These are phyloP conservation scores for Hymenoscyphus occultus DNA, from an alignment of 2,329 filamentous ascomycete genomes.

Conservation along the genomic window DNA sequence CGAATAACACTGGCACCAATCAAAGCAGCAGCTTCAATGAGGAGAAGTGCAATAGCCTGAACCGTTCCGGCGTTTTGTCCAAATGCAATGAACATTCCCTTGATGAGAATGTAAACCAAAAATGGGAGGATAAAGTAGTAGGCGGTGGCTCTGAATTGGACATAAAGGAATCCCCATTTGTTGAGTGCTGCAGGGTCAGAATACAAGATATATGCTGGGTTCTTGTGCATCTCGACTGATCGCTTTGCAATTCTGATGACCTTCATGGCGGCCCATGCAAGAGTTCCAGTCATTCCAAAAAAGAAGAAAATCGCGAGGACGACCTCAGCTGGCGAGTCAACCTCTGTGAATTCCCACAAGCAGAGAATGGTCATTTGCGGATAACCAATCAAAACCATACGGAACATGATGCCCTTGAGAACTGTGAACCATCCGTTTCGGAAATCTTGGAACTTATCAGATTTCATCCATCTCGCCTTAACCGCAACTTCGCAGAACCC, in stretches of 20 bases:
- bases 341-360: conserved; percentile 87
- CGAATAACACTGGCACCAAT: conserved; percentile 76
- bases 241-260: conserved; percentile 85
- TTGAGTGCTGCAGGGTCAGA: conserved; percentile 91
- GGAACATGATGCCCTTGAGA: conserved; percentile 90
- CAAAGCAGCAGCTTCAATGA: conserved; percentile 77
- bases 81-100: conserved; percentile 84
- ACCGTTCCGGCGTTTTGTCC: conserved; percentile 67
- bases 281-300: conserved; percentile 71
- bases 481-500: conserved; percentile 72
- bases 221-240: conserved; percentile 88
- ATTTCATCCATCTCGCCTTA: conserved; percentile 74
- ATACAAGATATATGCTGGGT: conserved; percentile 94
- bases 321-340: conserved; percentile 81
- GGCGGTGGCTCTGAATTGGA: conserved; percentile 91
- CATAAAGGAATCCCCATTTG: conserved; percentile 98
- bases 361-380: conserved; percentile 87
- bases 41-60: conserved; percentile 77
- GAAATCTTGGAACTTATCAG: conserved; percentile 88
- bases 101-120: conserved; percentile 76
- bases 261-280: conserved; percentile 85
- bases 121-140: conserved; percentile 91
- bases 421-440: conserved; percentile 91
- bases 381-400: conserved; percentile 84
- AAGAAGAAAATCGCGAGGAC: conserved; percentile 88